These are phyloP conservation scores for Hymenoscyphus albidus DNA, from an alignment of 2,329 filamentous ascomycete species.

Conservation along the genomic window DNA sequence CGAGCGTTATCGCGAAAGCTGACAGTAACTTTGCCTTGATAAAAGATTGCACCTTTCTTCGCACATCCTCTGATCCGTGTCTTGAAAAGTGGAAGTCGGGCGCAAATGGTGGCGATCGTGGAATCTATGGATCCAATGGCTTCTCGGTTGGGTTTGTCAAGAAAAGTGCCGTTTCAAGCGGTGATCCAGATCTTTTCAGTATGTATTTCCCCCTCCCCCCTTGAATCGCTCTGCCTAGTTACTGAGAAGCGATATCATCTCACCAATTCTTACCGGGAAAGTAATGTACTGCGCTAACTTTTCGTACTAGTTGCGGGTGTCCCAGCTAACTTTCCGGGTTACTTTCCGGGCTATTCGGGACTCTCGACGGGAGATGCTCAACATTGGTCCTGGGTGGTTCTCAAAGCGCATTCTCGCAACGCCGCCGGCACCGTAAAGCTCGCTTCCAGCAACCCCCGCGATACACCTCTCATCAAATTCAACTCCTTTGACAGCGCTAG, in stretches of 20 bases:
- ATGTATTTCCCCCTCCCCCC: too few species aligned
- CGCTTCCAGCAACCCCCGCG: slow-evolving; percentile 57
- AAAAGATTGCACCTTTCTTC: slow-evolving; percentile 36
- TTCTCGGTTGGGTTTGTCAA: slow-evolving; percentile 41
- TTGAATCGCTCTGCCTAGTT: too few species aligned
- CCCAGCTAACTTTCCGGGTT: slow-evolving; percentile 38
- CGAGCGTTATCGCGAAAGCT: slow-evolving; percentile 42
- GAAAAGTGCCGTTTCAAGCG: slow-evolving; percentile 36
- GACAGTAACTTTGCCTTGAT: slow-evolving; percentile 39
- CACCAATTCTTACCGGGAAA: too few species aligned
- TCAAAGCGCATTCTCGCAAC: slow-evolving; percentile 63
- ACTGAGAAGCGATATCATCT: too few species aligned
- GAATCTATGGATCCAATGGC: slow-evolving; percentile 42
- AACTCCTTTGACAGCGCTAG: slow-evolving; percentile 53
- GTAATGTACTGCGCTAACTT: too few species aligned
- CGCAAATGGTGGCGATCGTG: slow-evolving; percentile 23
- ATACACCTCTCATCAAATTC: slow-evolving; percentile 59
- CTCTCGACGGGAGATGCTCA: slow-evolving; percentile 37
- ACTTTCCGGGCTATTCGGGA: slow-evolving; percentile 39
- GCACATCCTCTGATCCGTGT: slow-evolving; percentile 30
- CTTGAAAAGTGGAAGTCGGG: slow-evolving; percentile 13
- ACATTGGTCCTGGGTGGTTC: slow-evolving; percentile 39
- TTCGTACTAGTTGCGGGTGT: slow-evolving; percentile 34
- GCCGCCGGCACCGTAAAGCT: slow-evolving; percentile 58
- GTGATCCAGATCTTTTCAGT: slow-evolving; percentile 35